Evolutionary conservation across 345 rosid genomes (phyloP), one percentile per base, ranked within the genome.

Genomic region (Crucihimalaya himalaica): DNA sequence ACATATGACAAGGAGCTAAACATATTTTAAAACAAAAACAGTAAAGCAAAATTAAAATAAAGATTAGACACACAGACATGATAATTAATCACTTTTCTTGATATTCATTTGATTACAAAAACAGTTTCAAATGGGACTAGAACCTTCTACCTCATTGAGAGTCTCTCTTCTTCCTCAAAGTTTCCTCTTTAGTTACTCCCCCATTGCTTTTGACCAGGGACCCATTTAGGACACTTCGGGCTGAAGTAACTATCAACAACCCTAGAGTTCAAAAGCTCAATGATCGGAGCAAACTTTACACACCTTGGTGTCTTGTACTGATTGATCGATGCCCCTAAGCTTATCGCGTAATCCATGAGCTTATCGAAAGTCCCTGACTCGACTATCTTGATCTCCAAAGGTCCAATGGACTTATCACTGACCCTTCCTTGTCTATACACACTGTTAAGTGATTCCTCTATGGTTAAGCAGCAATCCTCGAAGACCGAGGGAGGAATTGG

Each of bases 291-390:
- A 75, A 86, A 91, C 78, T 94, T 94, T 73, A 94, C 96, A 62
- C 98, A 94, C 81, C 98, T 85, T 4, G 98, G 97, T 11, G 98
- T 88, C 86, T 94, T 94, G 83, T 94, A 94, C 83, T 94, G 97
- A 78, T 91, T 91, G 14, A 94, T 91, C 16, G 98, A 94, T 42
- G 97, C 98, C 4, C 98, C 97, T 21, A 83, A 56, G 82, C 97
- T 94, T 10, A 94, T 91, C 45, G 97, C 95, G 73, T 90, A 91
- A 79, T 94, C 97, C 98, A 94, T 94, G 43, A 94, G 85, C 85
- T 94, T 94, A 74, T 94, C 98, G 53, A 94, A 94, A 37, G 97
- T 94, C 72, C 98, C 98, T 62, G 81, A 42, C 83, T 88, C 96
- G 31, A 91, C 98, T 25, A 94, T 75, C 86, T 76, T 91, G 76